Evolutionary conservation across 805 yeast genomes (phyloP).

Genomic region (Suhomyces sp.): DNA sequence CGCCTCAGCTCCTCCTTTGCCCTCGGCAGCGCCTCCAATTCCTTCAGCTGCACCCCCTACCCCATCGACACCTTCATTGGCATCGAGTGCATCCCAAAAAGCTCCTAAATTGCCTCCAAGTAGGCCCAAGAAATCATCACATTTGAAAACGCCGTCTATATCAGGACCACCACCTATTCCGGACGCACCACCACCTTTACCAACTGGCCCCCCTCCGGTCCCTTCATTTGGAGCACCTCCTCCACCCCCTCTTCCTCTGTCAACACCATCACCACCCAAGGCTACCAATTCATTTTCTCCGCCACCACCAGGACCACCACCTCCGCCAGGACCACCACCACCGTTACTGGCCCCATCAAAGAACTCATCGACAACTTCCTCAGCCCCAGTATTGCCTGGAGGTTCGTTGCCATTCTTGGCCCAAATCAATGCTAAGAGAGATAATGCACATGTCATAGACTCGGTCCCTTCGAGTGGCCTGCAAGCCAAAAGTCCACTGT

Average conservation of each 20-base stretch:
- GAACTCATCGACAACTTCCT: conserved; percentile 12
- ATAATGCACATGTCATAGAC: conserved; percentile 45
- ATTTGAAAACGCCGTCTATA: conserved; percentile 19
- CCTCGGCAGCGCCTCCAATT: conserved; percentile 21
- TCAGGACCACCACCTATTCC: conserved; percentile 3
- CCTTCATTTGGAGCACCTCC: conserved; percentile 14
- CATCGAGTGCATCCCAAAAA: conserved; percentile 3
- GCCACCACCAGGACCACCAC: conserved; percentile 16
- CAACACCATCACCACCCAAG: conserved; percentile 13
- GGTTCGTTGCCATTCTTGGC: conserved; percentile 48
- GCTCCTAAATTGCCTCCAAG: conserved; percentile 40
- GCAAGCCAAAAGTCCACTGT: conserved; percentile 13
- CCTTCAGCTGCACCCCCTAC: conserved; percentile 16
- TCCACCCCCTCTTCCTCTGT: conserved; percentile 14
- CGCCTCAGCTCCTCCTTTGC: conserved; percentile 15
- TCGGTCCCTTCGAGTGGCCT: conserved; percentile 9
- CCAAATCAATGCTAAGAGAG: conserved; percentile 50
- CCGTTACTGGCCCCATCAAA: conserved; percentile 7
- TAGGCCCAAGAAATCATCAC: conserved; percentile 40
- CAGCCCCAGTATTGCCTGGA: conserved; percentile 25
- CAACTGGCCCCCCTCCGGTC: conserved; percentile 20
- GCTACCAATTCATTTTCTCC: no score
- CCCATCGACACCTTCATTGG: conserved; percentile 9
- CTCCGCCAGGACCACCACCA: conserved; percentile 14
- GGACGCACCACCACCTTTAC: conserved; percentile 7